Evolutionary conservation across 352 stramenopile species (phyloP).

Genomic region (Pythium rhizo-oryzae): DNA sequence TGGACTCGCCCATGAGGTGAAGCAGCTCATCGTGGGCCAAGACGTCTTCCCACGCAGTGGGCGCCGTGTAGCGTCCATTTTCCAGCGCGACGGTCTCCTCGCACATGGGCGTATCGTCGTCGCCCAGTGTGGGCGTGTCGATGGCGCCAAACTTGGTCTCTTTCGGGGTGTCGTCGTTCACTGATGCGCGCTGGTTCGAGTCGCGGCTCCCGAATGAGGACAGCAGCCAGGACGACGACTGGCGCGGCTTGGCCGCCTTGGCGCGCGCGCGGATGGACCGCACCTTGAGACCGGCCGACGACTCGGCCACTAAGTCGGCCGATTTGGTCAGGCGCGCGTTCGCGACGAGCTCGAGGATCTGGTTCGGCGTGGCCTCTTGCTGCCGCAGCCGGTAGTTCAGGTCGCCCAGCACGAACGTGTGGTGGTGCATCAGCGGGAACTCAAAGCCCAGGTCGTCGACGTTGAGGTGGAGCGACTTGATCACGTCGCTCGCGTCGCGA

Average conservation of each 20-base stretch:
- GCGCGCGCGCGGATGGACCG: slow-evolving; percentile 1
- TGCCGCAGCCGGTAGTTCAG: slow-evolving; percentile 90
- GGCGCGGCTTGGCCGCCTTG: slow-evolving; percentile 14
- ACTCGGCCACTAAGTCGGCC: not conserved
- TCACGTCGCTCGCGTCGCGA: slow-evolving; percentile 65
- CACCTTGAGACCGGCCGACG: slow-evolving; percentile 3
- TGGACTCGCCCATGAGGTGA: slow-evolving; percentile 45
- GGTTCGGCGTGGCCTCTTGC: slow-evolving; percentile 44
- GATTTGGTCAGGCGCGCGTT: slow-evolving; percentile 23
- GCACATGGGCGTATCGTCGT: slow-evolving; percentile 1
- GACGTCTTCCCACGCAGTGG: slow-evolving; percentile 65
- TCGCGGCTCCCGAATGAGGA: slow-evolving; percentile 19
- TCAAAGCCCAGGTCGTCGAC: slow-evolving; percentile 84
- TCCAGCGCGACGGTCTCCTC: slow-evolving; percentile 7
- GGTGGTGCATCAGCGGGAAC: slow-evolving; percentile 84
- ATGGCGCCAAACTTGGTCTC: slow-evolving; percentile 15
- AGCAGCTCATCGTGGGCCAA: slow-evolving; percentile 74
- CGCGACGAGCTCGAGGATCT: slow-evolving; percentile 67
- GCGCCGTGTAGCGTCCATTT: not conserved
- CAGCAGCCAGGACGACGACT: slow-evolving; percentile 23
- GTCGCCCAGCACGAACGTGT: slow-evolving; percentile 90
- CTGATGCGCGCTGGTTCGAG: not conserved
- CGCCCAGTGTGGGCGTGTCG: slow-evolving; percentile 14
- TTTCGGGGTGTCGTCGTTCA: not conserved
- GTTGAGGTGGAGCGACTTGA: slow-evolving; percentile 82